phyloP scores from a whole-genome alignment of 1,284 basidiomycete species.

The Trametes polyzona region DNA sequence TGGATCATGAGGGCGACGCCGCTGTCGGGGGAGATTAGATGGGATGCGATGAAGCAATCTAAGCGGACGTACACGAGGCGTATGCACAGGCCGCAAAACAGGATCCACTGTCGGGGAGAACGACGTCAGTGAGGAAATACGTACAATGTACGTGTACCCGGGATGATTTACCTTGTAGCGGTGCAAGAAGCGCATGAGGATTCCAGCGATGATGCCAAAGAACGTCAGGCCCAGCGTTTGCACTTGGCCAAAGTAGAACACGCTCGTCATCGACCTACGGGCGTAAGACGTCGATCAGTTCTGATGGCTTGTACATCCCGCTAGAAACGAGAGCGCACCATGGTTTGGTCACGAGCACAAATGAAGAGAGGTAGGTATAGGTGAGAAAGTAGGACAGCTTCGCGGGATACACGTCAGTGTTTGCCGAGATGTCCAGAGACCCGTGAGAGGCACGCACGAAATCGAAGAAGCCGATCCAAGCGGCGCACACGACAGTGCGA shows the following conservation, averaged over 20 bases:
- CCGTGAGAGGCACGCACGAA: constrained; percentile 49
- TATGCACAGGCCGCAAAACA: constrained; percentile 69
- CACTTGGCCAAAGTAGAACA: constrained; percentile 57
- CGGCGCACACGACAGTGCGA: constrained; percentile 60
- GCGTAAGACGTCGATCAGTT: no score
- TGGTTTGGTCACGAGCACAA: constrained; percentile 63
- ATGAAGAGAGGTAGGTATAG: constrained; percentile 63
- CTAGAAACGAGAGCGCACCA: constrained; percentile 41
- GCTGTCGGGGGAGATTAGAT: constrained; percentile 30
- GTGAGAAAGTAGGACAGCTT: constrained; percentile 68
- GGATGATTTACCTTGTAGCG: constrained; percentile 51
- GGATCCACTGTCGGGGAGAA: constrained; percentile 49
- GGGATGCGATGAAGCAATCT: neutral
- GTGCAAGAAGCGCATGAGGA: constrained; percentile 56
- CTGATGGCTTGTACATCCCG: neutral
- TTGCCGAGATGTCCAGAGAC: neutral
- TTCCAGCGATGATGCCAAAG: constrained; percentile 66
- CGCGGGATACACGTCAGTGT: neutral
- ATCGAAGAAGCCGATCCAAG: constrained; percentile 72
- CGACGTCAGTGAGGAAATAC: neutral
- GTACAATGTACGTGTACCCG: neutral
- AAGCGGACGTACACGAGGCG: constrained; percentile 49
- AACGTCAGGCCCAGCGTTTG: constrained; percentile 67
- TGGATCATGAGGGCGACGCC: constrained; percentile 78
- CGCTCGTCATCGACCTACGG: constrained; percentile 54